Evolutionary conservation across 805 yeast genomes (phyloP).

Genomic region (Sugiyamaella boreocaroliniensis): DNA sequence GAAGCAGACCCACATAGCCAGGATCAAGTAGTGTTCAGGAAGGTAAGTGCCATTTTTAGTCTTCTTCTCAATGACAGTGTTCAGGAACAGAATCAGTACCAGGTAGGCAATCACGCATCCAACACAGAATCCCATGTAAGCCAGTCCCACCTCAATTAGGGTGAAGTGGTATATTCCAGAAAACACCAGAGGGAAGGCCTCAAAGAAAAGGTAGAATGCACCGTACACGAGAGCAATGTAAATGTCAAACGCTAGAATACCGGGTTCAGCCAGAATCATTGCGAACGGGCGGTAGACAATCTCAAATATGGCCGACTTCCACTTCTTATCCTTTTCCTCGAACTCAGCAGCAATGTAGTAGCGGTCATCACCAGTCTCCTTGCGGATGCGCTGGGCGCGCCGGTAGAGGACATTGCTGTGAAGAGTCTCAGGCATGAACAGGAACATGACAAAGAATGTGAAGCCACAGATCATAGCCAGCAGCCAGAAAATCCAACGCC

Average conservation of each 20-base stretch:
- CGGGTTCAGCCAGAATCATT: constrained; percentile 47
- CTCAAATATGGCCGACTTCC: constrained; percentile 10
- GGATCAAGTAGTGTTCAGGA: constrained; percentile 15
- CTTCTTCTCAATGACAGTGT: constrained; percentile 6
- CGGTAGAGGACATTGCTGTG: constrained; percentile 40
- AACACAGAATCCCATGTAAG: constrained; percentile 43
- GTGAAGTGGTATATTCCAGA: constrained; percentile 41
- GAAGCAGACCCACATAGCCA: constrained; percentile 15
- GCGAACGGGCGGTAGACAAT: constrained; percentile 35
- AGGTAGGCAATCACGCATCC: constrained; percentile 40
- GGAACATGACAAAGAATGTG: constrained; percentile 32
- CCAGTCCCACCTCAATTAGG: constrained; percentile 40
- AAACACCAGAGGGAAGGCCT: constrained; percentile 55
- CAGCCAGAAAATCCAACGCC: constrained; percentile 55
- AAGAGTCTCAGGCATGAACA: constrained; percentile 46
- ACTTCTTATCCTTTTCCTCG: neutral
- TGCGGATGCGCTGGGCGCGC: constrained; percentile 44
- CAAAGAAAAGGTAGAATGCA: constrained; percentile 49
- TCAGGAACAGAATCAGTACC: constrained; percentile 8
- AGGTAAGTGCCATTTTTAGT: constrained; percentile 6
- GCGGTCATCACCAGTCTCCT: constrained; percentile 42
- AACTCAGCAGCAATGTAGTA: constrained; percentile 37
- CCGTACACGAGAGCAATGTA: constrained; percentile 50
- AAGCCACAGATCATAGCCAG: constrained; percentile 36
- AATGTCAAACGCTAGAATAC: constrained; percentile 46